Conservation (phyloP, 2,329 filamentous ascomycete species). For the Decorospora gaudefroyi region DNA sequence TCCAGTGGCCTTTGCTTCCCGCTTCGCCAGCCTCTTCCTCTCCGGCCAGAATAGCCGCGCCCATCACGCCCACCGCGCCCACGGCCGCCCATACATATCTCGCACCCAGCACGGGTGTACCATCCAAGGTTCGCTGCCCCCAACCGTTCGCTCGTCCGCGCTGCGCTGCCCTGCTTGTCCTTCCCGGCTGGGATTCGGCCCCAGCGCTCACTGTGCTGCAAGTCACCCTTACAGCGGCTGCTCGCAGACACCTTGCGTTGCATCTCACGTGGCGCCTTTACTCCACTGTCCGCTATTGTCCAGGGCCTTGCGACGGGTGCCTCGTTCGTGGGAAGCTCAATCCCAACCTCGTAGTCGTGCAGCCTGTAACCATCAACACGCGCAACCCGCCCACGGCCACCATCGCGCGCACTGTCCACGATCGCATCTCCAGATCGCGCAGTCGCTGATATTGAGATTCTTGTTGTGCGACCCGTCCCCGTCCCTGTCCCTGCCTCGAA, state of each 20-base stretch:
- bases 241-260: conserved; percentile 15
- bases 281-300: conserved; percentile 18
- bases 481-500: too few relatives aligned
- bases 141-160: not conserved
- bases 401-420: too few relatives aligned
- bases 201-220: conserved; percentile 9
- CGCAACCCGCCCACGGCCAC: conserved; percentile 9
- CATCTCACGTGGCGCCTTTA: conserved; percentile 24
- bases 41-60: conserved; percentile 11
- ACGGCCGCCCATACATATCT: conserved; percentile 9
- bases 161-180: conserved; percentile 6
- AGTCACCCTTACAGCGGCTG: conserved; percentile 33
- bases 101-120: conserved; percentile 7
- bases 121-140: conserved; percentile 10
- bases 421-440: too few relatives aligned
- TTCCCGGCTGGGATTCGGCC: not conserved
- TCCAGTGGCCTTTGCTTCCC: conserved; percentile 13
- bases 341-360: conserved; percentile 12
- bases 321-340: too few relatives aligned
- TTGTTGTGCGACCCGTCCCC: too few relatives aligned
- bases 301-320: conserved; percentile 20
- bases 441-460: too few relatives aligned
- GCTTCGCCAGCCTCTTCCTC: conserved; percentile 6
- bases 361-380: conserved; percentile 15
- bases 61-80: conserved; percentile 8